Conservation (phyloP, 2,329 filamentous ascomycete species). For the Aspergillus melleus region DNA sequence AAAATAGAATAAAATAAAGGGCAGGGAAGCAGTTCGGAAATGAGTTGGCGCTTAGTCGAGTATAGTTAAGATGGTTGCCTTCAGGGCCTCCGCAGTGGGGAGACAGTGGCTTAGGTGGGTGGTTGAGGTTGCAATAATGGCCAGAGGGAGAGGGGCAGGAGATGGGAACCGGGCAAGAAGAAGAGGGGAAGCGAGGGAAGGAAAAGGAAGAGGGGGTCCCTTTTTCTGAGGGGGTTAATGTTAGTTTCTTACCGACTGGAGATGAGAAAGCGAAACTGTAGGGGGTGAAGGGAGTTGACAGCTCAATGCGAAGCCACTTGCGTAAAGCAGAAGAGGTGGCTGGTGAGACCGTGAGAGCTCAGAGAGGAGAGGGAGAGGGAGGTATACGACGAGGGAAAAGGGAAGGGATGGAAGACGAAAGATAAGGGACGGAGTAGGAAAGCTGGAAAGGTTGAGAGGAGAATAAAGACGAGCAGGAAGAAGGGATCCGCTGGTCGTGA, state of each 20-base stretch:
- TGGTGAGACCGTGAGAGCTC: too few species aligned
- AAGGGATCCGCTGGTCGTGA: too few species aligned
- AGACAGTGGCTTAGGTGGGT: background rate
- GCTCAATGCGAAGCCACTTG: slow-evolving; percentile 26
- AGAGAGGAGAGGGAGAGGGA: background rate
- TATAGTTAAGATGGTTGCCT: slow-evolving; percentile 9
- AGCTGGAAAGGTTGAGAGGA: too few species aligned
- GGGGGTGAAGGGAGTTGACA: background rate
- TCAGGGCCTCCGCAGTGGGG: slow-evolving; percentile 10
- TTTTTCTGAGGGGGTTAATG: too few species aligned
- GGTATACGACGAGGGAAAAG: too few species aligned
- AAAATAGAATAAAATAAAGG: background rate
- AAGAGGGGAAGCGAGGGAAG: background rate
- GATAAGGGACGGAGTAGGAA: background rate
- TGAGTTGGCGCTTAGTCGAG: slow-evolving; percentile 6
- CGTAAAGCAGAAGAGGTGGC: slow-evolving; percentile 26
- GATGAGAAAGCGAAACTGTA: too few species aligned
- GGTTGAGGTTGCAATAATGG: background rate
- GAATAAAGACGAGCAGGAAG: too few species aligned
- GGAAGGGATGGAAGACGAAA: background rate
- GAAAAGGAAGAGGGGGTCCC: background rate
- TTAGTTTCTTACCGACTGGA: too few species aligned
- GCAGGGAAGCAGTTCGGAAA: background rate
- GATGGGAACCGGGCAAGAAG: background rate
- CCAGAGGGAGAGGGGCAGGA: background rate